A percentile compares a stretch with the other conserved stretches of the same genome.
Evolutionary conservation across 176 grass and related monocot species (phyloP).

Genomic region (Miscanthus lutarioriparius): DNA sequence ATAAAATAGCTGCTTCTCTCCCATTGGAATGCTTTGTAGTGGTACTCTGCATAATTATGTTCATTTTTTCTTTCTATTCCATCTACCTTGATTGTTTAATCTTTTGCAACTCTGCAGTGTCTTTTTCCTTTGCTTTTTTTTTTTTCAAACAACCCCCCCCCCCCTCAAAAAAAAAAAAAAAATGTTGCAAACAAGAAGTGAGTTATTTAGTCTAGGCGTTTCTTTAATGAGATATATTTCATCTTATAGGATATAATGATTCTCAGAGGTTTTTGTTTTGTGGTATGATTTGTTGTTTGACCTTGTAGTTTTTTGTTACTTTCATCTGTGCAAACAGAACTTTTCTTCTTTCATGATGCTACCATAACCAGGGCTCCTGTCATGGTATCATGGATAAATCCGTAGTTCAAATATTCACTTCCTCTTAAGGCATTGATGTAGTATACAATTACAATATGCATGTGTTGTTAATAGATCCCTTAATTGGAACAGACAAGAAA

Average conservation of each 20-base stretch:
- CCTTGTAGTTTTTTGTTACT: not conserved
- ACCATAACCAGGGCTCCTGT: not conserved
- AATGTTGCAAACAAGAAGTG: not conserved
- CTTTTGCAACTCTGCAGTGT: not conserved
- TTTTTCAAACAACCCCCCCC: not conserved
- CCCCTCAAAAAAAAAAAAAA: too few species aligned
- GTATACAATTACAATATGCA: not conserved
- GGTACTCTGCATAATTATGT: not conserved
- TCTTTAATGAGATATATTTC: constrained; percentile 29
- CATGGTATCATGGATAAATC: not conserved
- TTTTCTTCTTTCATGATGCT: constrained; percentile 5
- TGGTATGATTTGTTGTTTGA: not conserved
- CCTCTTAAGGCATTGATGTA: not conserved
- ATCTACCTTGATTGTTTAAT: not conserved
- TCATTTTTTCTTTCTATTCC: not conserved
- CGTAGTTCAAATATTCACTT: not conserved
- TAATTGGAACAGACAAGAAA: not conserved
- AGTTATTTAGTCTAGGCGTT: constrained; percentile 8
- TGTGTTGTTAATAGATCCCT: not conserved
- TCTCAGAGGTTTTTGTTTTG: not conserved
- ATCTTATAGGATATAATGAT: constrained; percentile 15
- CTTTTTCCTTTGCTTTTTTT: not conserved
- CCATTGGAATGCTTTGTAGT: constrained; percentile 11
- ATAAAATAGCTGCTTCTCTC: constrained; percentile 26
- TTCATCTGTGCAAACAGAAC: not conserved